Evolutionary conservation across 176 grass and related monocot genomes (phyloP).

Genomic region (Oryza coarctata): DNA sequence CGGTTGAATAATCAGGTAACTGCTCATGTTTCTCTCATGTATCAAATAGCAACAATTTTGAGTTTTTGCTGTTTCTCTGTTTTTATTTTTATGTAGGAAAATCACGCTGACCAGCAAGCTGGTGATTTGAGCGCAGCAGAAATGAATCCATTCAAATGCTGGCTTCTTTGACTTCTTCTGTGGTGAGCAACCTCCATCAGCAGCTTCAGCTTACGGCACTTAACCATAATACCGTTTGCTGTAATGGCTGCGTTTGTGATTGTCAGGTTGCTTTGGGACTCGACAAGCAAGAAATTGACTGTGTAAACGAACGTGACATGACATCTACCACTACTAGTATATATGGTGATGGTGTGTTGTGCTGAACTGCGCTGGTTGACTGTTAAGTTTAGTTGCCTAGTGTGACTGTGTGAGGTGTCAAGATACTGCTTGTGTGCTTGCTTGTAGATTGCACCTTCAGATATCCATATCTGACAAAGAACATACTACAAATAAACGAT

Average conservation of each 20-base stretch:
- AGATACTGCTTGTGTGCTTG: not conserved
- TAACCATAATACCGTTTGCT: not conserved
- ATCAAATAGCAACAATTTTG: too few relatives aligned
- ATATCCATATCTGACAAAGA: not conserved
- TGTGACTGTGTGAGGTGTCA: not conserved
- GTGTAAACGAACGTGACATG: not conserved
- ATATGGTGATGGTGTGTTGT: not conserved
- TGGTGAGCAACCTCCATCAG: not conserved
- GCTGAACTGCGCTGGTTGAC: not conserved
- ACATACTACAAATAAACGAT: too few relatives aligned
- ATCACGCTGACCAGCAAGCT: not conserved
- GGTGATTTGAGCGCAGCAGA: not conserved
- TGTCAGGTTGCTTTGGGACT: conserved; percentile 47
- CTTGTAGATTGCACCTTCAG: not conserved
- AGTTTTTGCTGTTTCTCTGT: not conserved
- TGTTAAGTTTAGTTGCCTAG: not conserved
- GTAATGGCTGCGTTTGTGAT: not conserved
- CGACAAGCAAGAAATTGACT: conserved; percentile 26
- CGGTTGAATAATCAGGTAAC: conserved; percentile 33
- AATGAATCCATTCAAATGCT: conserved; percentile 28
- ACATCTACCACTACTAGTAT: too few relatives aligned
- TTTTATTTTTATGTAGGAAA: conserved; percentile 5
- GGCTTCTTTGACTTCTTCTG: conserved; percentile 27
- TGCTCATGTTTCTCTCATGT: not conserved
- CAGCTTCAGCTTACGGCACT: not conserved